Evolutionary conservation across 106 monocot genomes (phyloP).

Genomic region (Apostasia shenzhenica): DNA sequence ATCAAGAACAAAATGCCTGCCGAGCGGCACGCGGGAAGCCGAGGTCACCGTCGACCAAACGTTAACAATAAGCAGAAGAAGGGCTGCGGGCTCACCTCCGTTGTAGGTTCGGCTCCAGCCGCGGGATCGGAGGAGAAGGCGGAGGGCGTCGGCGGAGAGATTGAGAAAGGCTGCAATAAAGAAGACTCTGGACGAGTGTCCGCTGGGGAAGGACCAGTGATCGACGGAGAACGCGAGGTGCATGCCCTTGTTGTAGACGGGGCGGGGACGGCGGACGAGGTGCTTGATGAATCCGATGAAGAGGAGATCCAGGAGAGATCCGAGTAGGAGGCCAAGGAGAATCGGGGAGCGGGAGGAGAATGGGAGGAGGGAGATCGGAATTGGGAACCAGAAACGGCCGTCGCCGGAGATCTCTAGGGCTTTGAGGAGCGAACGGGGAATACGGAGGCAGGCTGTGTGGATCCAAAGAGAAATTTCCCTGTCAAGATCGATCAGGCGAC

Average conservation of each 20-base stretch:
- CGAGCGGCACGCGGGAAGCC: slow-evolving; percentile 67
- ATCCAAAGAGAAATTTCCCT: slow-evolving; percentile 46
- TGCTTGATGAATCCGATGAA: slow-evolving; percentile 71
- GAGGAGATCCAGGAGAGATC: slow-evolving; percentile 67
- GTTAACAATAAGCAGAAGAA: slow-evolving; percentile 14
- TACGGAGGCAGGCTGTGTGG: slow-evolving; percentile 40
- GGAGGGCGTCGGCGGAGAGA: slow-evolving; percentile 17
- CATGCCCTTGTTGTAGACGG: slow-evolving; percentile 87
- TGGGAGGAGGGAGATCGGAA: slow-evolving; percentile 58
- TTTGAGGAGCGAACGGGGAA: slow-evolving; percentile 67
- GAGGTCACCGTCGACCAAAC: slow-evolving; percentile 66
- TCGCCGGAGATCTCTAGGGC: slow-evolving; percentile 85
- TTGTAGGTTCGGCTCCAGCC: slow-evolving; percentile 6
- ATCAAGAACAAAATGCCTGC: slow-evolving; percentile 82
- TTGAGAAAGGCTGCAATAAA: slow-evolving; percentile 60
- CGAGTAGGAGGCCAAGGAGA: slow-evolving; percentile 40
- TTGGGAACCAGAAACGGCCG: slow-evolving; percentile 81
- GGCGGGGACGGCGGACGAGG: slow-evolving; percentile 78
- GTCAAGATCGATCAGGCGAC: slow-evolving; percentile 38
- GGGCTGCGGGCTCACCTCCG: slow-evolving; percentile 8
- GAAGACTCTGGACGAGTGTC: slow-evolving; percentile 93
- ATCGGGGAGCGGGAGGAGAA: slow-evolving; percentile 16
- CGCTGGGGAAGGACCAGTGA: slow-evolving; percentile 96
- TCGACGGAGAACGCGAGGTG: slow-evolving; percentile 53
- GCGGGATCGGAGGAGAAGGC: background rate